Percentiles rank a stretch among this genome's conserved stretches.
phyloP scores from a whole-genome alignment of 768 basidiomycete species.

The Rhodotorula taiwanensis region DNA sequence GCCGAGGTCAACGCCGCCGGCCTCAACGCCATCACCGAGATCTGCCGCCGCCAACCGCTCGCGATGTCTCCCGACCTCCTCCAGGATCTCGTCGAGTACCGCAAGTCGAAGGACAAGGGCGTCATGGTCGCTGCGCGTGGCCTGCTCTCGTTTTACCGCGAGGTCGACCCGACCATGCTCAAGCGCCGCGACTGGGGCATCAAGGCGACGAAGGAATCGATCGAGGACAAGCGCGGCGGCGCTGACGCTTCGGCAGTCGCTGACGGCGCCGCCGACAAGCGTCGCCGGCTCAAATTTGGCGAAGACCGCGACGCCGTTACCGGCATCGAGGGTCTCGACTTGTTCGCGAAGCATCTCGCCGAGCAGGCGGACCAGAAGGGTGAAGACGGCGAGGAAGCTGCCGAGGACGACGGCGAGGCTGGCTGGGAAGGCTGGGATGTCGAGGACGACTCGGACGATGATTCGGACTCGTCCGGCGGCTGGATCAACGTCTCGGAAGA shows the following conservation, averaged over 20 bases:
- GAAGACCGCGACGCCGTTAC: slow-evolving; percentile 65
- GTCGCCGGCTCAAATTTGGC: slow-evolving; percentile 61
- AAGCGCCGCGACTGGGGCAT: slow-evolving; percentile 87
- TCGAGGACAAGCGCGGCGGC: slow-evolving; percentile 1
- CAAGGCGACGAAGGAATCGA: slow-evolving; percentile 59
- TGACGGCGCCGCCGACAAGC: slow-evolving; percentile 36
- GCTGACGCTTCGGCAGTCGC: slow-evolving; percentile 6
- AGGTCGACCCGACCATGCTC: slow-evolving; percentile 87
- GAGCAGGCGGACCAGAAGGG: slow-evolving; percentile 62
- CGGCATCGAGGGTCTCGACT: slow-evolving; percentile 82
- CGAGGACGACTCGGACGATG: slow-evolving; percentile 39
- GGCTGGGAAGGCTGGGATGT: slow-evolving; percentile 71
- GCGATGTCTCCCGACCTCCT: slow-evolving; percentile 92
- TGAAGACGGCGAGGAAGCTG: slow-evolving; percentile 51
- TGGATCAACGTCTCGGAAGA: slow-evolving; percentile 19
- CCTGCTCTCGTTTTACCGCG: slow-evolving; percentile 81
- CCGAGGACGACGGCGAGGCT: slow-evolving; percentile 59
- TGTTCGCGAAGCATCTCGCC: slow-evolving; percentile 63
- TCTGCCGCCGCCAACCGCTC: slow-evolving; percentile 92
- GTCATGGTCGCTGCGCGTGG: slow-evolving; percentile 84
- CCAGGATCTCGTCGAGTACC: slow-evolving; percentile 86
- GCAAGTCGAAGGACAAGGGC: slow-evolving; percentile 89
- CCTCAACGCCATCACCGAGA: slow-evolving; percentile 88
- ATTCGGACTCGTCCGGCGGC: slow-evolving; percentile 10
- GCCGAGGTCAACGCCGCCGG: slow-evolving; percentile 93